Evolutionary conservation across 805 yeast species (phyloP).

Genomic region (Metschnikowia orientalis): DNA sequence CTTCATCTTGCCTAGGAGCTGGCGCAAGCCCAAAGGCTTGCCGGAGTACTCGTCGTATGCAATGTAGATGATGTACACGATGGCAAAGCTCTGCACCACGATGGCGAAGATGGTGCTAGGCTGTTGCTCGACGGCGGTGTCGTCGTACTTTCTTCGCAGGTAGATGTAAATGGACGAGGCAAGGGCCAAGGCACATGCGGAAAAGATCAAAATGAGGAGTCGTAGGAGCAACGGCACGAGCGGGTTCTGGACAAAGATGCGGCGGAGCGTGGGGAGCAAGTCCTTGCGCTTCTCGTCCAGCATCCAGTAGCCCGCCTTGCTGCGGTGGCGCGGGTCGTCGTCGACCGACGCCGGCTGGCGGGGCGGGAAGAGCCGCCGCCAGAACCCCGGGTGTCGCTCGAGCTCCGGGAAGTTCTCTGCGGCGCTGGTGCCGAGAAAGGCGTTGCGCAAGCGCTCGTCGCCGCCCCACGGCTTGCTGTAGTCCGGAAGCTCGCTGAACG

Average conservation of each 20-base stretch:
- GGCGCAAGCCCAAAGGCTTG: constrained; percentile 84
- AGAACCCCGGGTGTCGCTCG: constrained; percentile 17
- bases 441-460: constrained; percentile 53
- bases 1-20: constrained; percentile 78
- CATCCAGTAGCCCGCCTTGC: constrained; percentile 68
- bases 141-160: constrained; percentile 32
- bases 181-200: constrained; percentile 65
- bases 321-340: constrained; percentile 33
- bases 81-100: constrained; percentile 73
- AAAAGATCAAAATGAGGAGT: constrained; percentile 43
- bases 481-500: constrained; percentile 36
- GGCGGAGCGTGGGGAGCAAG: constrained; percentile 57
- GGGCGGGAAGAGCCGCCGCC: constrained; percentile 11
- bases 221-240: constrained; percentile 77
- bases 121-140: constrained; percentile 54
- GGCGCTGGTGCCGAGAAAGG: constrained; percentile 39
- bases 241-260: constrained; percentile 67
- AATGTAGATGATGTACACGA: constrained; percentile 73
- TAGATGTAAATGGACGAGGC: constrained; percentile 55
- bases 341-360: constrained; percentile 9
- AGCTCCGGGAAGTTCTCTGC: constrained; percentile 28
- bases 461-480: constrained; percentile 64
- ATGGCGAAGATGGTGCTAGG: constrained; percentile 93
- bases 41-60: constrained; percentile 90
- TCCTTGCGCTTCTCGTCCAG: constrained; percentile 56